phyloP scores from a whole-genome alignment of 1,139 yeast species.

The Ogataea hybrid region DNA sequence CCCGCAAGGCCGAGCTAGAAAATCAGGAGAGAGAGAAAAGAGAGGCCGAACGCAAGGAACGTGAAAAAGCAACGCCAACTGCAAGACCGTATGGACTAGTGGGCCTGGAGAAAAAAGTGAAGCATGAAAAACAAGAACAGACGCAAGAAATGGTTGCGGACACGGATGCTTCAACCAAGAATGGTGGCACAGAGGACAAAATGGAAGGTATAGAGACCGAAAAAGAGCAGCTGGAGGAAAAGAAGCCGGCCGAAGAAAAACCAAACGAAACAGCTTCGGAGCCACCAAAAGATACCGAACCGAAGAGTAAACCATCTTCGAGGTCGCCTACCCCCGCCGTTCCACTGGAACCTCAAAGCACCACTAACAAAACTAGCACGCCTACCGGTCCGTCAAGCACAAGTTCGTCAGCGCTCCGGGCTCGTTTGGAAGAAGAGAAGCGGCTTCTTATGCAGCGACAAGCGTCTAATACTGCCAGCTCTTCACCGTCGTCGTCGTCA shows the following conservation, averaged over 20 bases:
- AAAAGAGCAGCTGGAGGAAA: not conserved
- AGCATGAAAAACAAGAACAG: slow-evolving; percentile 1
- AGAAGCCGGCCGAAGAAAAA: not conserved
- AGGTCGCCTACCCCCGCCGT: slow-evolving; percentile 1
- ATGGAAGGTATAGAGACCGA: slow-evolving; percentile 1
- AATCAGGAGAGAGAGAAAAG: slow-evolving; percentile 25
- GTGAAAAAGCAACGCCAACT: slow-evolving; percentile 6
- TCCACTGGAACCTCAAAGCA: not conserved
- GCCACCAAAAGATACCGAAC: not conserved
- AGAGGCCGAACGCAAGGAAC: slow-evolving; percentile 21
- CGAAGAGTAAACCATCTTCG: not conserved
- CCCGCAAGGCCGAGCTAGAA: slow-evolving; percentile 15
- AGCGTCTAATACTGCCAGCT: slow-evolving; percentile 3
- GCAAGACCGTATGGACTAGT: slow-evolving; percentile 31
- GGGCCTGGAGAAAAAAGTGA: slow-evolving; percentile 20
- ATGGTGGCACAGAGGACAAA: not conserved
- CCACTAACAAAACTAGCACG: not conserved
- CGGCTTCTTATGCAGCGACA: slow-evolving; percentile 14
- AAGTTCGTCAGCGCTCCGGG: slow-evolving; percentile 11
- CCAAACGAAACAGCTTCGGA: not conserved
- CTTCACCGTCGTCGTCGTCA: not conserved
- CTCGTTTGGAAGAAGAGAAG: slow-evolving; percentile 18
- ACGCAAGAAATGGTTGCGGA: slow-evolving; percentile 1
- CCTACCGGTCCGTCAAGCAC: slow-evolving; percentile 2
- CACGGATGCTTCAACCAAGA: not conserved